Conservation (phyloP, 2,329 filamentous ascomycete genomes). For the Ustilaginoidea virens region DNA sequence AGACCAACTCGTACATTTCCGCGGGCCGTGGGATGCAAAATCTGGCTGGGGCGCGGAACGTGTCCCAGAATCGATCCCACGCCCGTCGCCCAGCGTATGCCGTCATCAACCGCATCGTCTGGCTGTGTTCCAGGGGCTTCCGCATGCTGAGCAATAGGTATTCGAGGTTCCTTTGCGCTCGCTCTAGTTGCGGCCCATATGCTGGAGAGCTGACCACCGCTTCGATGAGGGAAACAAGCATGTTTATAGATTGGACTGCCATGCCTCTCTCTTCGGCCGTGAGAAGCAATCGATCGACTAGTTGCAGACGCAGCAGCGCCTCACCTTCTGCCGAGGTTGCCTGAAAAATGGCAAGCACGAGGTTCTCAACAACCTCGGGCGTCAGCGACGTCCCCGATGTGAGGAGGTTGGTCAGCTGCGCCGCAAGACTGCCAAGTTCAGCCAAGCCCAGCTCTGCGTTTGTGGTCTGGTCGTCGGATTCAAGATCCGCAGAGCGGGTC, state of each 20-base stretch:
- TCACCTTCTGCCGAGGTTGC: constrained; percentile 8
- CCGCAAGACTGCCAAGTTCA: constrained; percentile 10
- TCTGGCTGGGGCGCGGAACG: constrained; percentile 40
- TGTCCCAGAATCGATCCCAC: constrained; percentile 44
- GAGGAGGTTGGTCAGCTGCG: constrained; percentile 23
- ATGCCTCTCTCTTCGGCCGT: constrained; percentile 30
- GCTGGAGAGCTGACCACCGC: constrained; percentile 18
- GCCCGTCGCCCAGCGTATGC: constrained; percentile 30
- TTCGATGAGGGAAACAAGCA: constrained; percentile 33
- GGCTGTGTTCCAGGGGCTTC: constrained; percentile 22
- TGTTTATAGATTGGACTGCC: constrained; percentile 24
- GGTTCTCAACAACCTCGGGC: constrained; percentile 17
- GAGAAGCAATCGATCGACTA: constrained; percentile 27
- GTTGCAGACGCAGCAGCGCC: constrained; percentile 15
- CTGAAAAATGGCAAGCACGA: constrained; percentile 24
- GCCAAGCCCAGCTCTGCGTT: background rate
- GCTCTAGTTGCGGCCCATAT: constrained; percentile 17
- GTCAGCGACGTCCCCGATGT: constrained; percentile 20
- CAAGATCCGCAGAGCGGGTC: no score
- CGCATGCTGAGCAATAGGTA: constrained; percentile 23
- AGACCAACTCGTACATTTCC: constrained; percentile 40
- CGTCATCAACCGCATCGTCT: constrained; percentile 26
- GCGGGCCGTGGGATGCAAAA: constrained; percentile 30
- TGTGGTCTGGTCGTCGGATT: background rate
- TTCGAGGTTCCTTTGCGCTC: constrained; percentile 29